Evolutionary conservation across 2,329 filamentous ascomycete species (phyloP).

Genomic region (Apiospora arundinis): DNA sequence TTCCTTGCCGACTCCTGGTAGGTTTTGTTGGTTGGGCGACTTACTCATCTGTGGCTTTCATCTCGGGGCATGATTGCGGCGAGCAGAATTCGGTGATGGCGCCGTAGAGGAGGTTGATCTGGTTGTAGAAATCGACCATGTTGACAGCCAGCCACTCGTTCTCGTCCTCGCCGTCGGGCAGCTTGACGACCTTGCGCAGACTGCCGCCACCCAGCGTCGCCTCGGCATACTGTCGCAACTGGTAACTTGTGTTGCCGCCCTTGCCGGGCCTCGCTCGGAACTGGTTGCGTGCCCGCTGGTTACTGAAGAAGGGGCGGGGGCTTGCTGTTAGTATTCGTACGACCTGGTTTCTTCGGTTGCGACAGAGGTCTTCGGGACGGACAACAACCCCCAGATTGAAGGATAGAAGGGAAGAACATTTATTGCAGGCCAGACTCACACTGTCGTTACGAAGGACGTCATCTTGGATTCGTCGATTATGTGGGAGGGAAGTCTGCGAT

Average conservation of each 20-base stretch:
- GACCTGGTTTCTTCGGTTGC: constrained; percentile 31
- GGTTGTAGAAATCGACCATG: constrained; percentile 99
- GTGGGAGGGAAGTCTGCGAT: not conserved
- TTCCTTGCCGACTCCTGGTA: not conserved
- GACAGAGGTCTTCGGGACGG: constrained; percentile 26
- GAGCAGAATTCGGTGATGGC: constrained; percentile 99
- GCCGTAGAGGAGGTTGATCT: constrained; percentile 98
- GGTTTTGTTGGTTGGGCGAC: constrained; percentile 38
- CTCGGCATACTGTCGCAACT: constrained; percentile 96
- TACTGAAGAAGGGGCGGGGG: constrained; percentile 56
- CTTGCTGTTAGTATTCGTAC: constrained; percentile 33
- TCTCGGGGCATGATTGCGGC: constrained; percentile 94
- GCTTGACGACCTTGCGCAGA: constrained; percentile 92
- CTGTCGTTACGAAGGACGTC: constrained; percentile 80
- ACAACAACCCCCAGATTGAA: constrained; percentile 32
- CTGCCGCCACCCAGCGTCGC: constrained; percentile 95
- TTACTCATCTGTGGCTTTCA: constrained; percentile 99
- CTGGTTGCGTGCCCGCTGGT: constrained; percentile 85
- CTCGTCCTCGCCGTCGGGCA: constrained; percentile 95
- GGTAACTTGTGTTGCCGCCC: constrained; percentile 84
- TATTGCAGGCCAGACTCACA: constrained; percentile 36
- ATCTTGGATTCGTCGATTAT: constrained; percentile 49
- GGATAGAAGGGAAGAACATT: too few species aligned
- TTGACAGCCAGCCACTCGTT: constrained; percentile 99
- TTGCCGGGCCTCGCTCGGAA: constrained; percentile 89